A percentile compares a stretch with the other conserved stretches of the same genome.
phyloP scores from a whole-genome alignment of 495 filamentous ascomycete species.

The Cercophora samala region DNA sequence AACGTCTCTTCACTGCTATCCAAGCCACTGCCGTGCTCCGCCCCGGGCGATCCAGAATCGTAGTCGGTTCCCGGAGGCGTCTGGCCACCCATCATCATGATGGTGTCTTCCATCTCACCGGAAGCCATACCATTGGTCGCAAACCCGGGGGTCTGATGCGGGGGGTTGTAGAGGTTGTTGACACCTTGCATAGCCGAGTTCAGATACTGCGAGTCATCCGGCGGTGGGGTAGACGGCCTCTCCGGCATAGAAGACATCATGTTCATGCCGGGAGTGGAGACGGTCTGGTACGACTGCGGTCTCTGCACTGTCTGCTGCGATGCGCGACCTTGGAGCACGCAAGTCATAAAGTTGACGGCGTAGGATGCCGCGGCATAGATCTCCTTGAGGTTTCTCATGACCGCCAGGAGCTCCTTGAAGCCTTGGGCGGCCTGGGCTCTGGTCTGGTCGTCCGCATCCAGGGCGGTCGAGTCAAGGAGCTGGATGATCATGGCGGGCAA shows the following conservation, averaged over 20 bases:
- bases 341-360: conserved; percentile 69
- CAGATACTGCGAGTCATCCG: conserved; percentile 38
- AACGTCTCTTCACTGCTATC: not conserved
- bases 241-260: conserved; percentile 12
- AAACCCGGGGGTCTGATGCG: not conserved
- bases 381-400: conserved; percentile 74
- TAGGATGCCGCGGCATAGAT: conserved; percentile 87
- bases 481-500: conserved; percentile 90
- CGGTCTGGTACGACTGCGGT: conserved; percentile 1
- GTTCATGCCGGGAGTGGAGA: not conserved
- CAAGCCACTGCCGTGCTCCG: not conserved
- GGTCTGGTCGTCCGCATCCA: conserved; percentile 53
- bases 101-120: not conserved
- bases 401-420: conserved; percentile 82
- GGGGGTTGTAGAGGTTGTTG: conserved; percentile 6
- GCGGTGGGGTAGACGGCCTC: conserved; percentile 42
- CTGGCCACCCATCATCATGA: conserved; percentile 18
- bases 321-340: not conserved
- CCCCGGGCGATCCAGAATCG: not conserved
- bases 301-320: not conserved
- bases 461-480: conserved; percentile 81
- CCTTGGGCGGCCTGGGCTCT: conserved; percentile 66
- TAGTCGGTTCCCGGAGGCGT: conserved; percentile 34
- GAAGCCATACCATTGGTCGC: not conserved
- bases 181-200: conserved; percentile 19